phyloP scores from a whole-genome alignment of 805 yeast species.

The Isabelozyma heimii region DNA sequence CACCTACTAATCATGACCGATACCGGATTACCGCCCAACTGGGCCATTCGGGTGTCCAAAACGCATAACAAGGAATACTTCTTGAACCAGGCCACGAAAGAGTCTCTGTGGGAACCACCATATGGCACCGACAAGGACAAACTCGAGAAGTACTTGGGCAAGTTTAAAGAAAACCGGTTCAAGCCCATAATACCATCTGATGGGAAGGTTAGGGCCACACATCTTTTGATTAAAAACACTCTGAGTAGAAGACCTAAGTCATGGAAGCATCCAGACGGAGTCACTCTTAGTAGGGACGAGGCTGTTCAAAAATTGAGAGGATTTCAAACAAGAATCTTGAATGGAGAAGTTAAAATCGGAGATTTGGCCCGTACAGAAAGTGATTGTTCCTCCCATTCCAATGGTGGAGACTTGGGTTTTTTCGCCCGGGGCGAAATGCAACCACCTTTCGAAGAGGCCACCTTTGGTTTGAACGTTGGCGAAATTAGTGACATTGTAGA shows the following conservation, averaged over 20 bases:
- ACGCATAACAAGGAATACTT: conserved; percentile 85
- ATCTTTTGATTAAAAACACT: conserved; percentile 77
- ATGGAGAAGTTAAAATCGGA: conserved; percentile 64
- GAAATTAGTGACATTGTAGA: conserved; percentile 82
- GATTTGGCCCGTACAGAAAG: conserved; percentile 80
- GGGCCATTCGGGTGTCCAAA: conserved; percentile 78
- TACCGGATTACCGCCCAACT: conserved; percentile 82
- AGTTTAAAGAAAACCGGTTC: conserved; percentile 29
- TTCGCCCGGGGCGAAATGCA: conserved; percentile 94
- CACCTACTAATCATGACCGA: conserved; percentile 6
- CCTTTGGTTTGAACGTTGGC: conserved; percentile 78
- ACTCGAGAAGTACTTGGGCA: conserved; percentile 55
- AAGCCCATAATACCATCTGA: conserved; percentile 44
- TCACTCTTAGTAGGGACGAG: conserved; percentile 80
- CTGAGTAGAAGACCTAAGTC: conserved; percentile 88
- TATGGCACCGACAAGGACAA: conserved; percentile 66
- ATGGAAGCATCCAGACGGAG: conserved; percentile 73
- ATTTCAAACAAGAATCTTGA: conserved; percentile 55
- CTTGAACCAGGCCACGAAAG: conserved; percentile 64
- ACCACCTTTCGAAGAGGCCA: conserved; percentile 86
- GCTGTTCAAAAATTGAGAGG: conserved; percentile 63
- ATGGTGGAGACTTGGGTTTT: conserved; percentile 89
- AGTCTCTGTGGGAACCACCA: conserved; percentile 91
- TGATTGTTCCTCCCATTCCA: conserved; percentile 82
- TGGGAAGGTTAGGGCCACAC: conserved; percentile 74